A percentile compares a stretch with the other conserved stretches of the same genome.
These are phyloP conservation scores for Glaciozyma antarctica DNA, from an alignment of 768 basidiomycete species.

Conservation along the genomic window DNA sequence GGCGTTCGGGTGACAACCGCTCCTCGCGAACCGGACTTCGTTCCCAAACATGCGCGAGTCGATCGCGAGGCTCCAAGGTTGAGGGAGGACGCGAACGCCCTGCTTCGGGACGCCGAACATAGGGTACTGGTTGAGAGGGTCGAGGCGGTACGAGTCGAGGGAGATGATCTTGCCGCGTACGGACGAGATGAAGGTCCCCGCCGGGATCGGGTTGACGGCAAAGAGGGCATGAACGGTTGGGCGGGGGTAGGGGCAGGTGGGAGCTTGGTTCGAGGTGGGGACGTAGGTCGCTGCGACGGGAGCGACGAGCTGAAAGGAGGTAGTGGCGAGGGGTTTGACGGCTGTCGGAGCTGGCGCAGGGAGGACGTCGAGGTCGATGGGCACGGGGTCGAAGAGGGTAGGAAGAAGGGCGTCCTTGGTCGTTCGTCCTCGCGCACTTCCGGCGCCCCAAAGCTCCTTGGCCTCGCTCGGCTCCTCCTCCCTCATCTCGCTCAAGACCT, in stretches of 20 bases:
- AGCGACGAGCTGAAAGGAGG: conserved; percentile 26
- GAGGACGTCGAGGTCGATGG: conserved; percentile 19
- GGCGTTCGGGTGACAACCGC: conserved; percentile 59
- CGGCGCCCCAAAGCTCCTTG: conserved; percentile 37
- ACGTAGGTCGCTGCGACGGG: conserved; percentile 25
- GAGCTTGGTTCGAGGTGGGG: conserved; percentile 25
- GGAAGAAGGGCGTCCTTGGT: conserved; percentile 9
- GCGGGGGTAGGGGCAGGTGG: conserved; percentile 34
- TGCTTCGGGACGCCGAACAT: conserved; percentile 66
- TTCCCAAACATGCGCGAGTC: conserved; percentile 67
- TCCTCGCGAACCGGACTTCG: conserved; percentile 54
- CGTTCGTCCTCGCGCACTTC: conserved; percentile 32
- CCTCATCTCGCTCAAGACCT: conserved; percentile 39
- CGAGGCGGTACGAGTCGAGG: conserved; percentile 57
- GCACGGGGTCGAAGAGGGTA: conserved; percentile 11
- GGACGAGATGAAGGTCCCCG: conserved; percentile 53
- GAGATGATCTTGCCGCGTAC: conserved; percentile 58
- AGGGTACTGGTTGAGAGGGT: conserved; percentile 79
- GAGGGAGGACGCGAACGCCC: conserved; percentile 66
- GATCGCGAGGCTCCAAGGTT: conserved; percentile 66
- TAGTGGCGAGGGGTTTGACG: conserved; percentile 31
- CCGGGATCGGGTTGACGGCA: conserved; percentile 52
- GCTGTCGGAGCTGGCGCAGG: conserved; percentile 8
- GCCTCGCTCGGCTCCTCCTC: conserved; percentile 36
- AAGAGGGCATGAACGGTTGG: conserved; percentile 50